A percentile compares a stretch with the other conserved stretches of the same genome.
Conservation (phyloP, 2,329 filamentous ascomycete species). For the Dichotomopilus funicola region DNA sequence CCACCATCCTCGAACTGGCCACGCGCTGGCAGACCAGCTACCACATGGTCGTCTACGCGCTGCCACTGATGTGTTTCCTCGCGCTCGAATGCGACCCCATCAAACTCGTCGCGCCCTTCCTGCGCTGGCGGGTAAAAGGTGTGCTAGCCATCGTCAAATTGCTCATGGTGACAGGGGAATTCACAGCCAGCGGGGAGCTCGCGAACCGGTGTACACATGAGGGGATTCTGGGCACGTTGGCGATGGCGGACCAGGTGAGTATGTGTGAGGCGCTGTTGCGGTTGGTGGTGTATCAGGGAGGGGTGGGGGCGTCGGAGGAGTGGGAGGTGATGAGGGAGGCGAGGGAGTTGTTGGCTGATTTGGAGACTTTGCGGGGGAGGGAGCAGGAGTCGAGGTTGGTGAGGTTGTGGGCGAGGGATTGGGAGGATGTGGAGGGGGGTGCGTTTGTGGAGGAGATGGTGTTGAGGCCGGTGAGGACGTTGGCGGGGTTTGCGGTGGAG, state of each 20-base stretch:
- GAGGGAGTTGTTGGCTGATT: constrained; percentile 41
- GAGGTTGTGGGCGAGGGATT: constrained; percentile 38
- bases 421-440: constrained; percentile 33
- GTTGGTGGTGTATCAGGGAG: constrained; percentile 39
- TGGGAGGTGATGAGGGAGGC: constrained; percentile 42
- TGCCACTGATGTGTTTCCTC: constrained; percentile 43
- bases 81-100: constrained; percentile 45
- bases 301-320: constrained; percentile 36
- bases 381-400: constrained; percentile 40
- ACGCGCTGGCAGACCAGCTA: constrained; percentile 40
- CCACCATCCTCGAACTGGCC: constrained; percentile 39
- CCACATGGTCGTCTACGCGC: constrained; percentile 36
- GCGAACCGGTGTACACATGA: constrained; percentile 24
- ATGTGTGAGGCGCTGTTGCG: constrained; percentile 48
- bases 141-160: constrained; percentile 47
- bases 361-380: constrained; percentile 41
- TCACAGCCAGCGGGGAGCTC: constrained; percentile 28
- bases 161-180: constrained; percentile 43
- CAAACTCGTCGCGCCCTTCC: constrained; percentile 44
- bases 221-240: constrained; percentile 28
- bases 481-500: constrained; percentile 41
- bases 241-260: constrained; percentile 45
- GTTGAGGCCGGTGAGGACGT: constrained; percentile 39
- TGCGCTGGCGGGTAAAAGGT: constrained; percentile 43
- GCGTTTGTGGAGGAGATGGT: constrained; percentile 46